A percentile compares a stretch with the other conserved stretches of the same genome.
Conservation (phyloP, 1,284 basidiomycete genomes). For the Leccinum huronense region DNA sequence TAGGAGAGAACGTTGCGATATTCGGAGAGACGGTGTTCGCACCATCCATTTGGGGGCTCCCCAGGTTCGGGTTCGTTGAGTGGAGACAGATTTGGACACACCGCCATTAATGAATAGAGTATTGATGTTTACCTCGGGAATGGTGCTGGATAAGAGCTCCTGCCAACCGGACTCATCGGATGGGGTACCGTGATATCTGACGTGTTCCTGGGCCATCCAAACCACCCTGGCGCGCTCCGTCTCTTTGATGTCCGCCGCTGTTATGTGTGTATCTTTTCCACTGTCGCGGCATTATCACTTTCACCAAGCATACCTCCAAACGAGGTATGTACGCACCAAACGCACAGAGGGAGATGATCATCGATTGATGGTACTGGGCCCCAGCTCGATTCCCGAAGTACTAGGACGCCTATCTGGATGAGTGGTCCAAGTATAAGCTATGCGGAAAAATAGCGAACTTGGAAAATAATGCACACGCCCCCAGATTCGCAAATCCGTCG, state of each 20-base stretch:
- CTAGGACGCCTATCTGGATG: too few species aligned
- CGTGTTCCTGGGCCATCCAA: slow-evolving; percentile 67
- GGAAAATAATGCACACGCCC: too few species aligned
- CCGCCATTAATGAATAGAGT: slow-evolving; percentile 27
- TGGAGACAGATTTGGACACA: slow-evolving; percentile 49
- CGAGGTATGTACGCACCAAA: too few species aligned
- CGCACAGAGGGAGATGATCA: too few species aligned
- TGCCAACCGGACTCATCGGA: slow-evolving; percentile 57
- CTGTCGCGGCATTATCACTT: too few species aligned
- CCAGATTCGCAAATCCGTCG: too few species aligned
- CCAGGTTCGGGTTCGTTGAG: slow-evolving; percentile 41
- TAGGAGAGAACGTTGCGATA: slow-evolving; percentile 58
- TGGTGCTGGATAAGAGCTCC: slow-evolving; percentile 50
- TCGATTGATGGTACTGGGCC: too few species aligned
- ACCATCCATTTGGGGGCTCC: slow-evolving; percentile 32
- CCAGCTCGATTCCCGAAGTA: too few species aligned
- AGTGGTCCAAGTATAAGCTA: too few species aligned
- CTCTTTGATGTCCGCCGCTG: slow-evolving; percentile 43
- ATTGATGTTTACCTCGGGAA: slow-evolving; percentile 39
- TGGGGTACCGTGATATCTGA: slow-evolving; percentile 54
- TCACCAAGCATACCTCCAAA: too few species aligned
- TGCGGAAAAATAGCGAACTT: too few species aligned
- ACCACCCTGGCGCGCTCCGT: slow-evolving; percentile 46
- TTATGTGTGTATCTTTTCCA: too few species aligned
- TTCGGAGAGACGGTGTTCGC: slow-evolving; percentile 40